Evolutionary conservation across 2,329 filamentous ascomycete species (phyloP), one percentile per base, ranked within the genome.

Genomic region (Apiospora saccharicola): DNA sequence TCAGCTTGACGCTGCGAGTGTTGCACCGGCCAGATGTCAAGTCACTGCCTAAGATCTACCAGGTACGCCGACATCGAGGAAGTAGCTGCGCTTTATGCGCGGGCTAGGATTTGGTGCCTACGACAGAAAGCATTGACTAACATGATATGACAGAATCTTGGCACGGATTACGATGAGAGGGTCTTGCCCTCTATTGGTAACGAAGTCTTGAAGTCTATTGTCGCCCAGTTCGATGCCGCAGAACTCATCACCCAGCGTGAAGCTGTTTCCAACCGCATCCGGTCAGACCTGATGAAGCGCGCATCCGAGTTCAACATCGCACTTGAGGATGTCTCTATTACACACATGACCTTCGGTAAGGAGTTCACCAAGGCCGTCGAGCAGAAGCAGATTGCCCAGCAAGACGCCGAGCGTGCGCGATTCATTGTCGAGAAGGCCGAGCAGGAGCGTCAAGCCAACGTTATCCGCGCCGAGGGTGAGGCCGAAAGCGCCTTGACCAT

Each of bases 331-430:
- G 96, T 99, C 73, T 97, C 94, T 81, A 99, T 99, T 85, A 99
- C 96, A 74, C 96, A 99, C 89, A 99, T 99, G 96, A 99, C 96
- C 70, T 99, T 99, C 82, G 96, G 96, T 78, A 96, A 96, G 84
- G 96, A 99, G 85, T 99, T 99, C 89, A 99, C 96, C 74, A 94
- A 94, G 84, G 96, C 96, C 76, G 96, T 99, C 80, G 96, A 99
- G 87, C 96, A 99, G 90, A 99, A 99, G 91, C 96, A 99, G 89
- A 99, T 99, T 83, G 96, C 96, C 71, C 96, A 99, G 87, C 96
- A 99, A 86, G 96, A 99, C 82, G 96, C 96, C 75, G 96, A 99
- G 89, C 91, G 96, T 76, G 96, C 96, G 68, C 91, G 96, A 77
- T 99, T 99, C 88, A 97, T 99, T 78, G 96, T 99, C 82, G 96